Evolutionary conservation across 352 stramenopile genomes (phyloP), one percentile per base, ranked within the genome.

Genomic region (Pythium guiyangense): DNA sequence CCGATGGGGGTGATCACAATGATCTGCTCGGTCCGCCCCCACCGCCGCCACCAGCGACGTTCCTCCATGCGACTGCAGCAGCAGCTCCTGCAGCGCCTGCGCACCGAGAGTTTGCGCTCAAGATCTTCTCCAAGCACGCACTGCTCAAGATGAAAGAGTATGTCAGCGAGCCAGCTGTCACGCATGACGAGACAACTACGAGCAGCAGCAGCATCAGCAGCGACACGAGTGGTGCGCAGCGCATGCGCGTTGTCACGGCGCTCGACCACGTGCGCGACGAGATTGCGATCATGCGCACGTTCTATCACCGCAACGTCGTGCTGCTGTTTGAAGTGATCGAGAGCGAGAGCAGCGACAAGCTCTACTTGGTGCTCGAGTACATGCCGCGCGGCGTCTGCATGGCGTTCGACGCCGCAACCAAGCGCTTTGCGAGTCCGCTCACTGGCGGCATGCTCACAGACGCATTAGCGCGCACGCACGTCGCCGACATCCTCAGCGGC

Each of bases 311-410:
- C 48, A 97, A 96, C 57, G 73, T 97, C 47, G 88, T 95, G 53
- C 63, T 96, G 57, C 73, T 97, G 22, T 96, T 96, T 52, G 89
- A 97, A 66, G 89, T 96, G 52, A 90, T 97, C 26, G 85, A 96
- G 57, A 74, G 76, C 46, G 76, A 88, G 4, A 52, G 64, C 6
- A 78, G 66, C 54, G 83, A 96, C 73, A 91, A 92, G 48, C 73
- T 93, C 58, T 94, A 90, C 63, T 60, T 96, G 57, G 79, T 96
- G 48, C 66, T 94, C 49, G 87, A 97, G 74, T 77, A 92, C 75
- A 95, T 97, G 84, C 58, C 69, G 20, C 60, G 62, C 22, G 89
- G 89, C 0, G 75, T 79, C 11, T 96, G 88, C 51, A 96, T 97
- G 86, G 65, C 71, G 17, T 96, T 88, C 67, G 62, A 71, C 8